These are phyloP conservation scores for Eimeria mitis DNA, from an alignment of 169 alveolate genomes.

Conservation along the genomic window DNA sequence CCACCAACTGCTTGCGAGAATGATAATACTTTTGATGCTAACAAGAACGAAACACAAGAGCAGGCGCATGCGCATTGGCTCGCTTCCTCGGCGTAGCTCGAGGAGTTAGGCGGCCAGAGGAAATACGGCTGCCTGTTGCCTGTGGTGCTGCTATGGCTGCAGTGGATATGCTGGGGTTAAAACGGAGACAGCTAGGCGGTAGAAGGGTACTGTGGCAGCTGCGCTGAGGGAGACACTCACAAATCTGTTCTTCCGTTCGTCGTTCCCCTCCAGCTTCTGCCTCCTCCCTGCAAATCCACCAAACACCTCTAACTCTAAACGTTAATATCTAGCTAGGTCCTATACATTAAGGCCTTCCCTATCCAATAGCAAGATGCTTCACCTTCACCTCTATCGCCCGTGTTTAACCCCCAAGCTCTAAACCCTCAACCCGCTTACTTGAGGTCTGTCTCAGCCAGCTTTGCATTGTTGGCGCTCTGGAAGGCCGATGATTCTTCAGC, in stretches of 20 bases:
- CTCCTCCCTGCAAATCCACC: not conserved
- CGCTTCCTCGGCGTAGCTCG: not conserved
- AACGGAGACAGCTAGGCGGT: not conserved
- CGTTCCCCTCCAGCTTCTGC: not conserved
- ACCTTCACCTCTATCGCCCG: not conserved
- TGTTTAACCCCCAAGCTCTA: not conserved
- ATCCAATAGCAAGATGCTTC: not conserved
- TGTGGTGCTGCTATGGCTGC: not conserved
- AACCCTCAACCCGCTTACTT: not conserved
- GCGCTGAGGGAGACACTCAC: not conserved
- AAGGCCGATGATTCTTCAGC: not conserved
- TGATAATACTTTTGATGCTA: not conserved
- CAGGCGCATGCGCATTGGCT: not conserved
- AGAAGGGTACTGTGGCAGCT: not conserved
- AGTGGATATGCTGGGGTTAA: not conserved
- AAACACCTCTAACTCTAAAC: not conserved
- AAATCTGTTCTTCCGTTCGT: not conserved
- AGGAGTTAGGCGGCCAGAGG: not conserved
- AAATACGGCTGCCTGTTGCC: not conserved
- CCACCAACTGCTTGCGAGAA: not conserved
- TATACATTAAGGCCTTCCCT: too few species aligned
- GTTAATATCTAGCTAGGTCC: not conserved
- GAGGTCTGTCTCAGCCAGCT: conserved; percentile 32
- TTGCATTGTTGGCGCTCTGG: not conserved
- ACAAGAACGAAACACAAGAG: not conserved